Evolutionary conservation across 1,284 basidiomycete genomes (phyloP).

Genomic region (Spongispora temasekensis): DNA sequence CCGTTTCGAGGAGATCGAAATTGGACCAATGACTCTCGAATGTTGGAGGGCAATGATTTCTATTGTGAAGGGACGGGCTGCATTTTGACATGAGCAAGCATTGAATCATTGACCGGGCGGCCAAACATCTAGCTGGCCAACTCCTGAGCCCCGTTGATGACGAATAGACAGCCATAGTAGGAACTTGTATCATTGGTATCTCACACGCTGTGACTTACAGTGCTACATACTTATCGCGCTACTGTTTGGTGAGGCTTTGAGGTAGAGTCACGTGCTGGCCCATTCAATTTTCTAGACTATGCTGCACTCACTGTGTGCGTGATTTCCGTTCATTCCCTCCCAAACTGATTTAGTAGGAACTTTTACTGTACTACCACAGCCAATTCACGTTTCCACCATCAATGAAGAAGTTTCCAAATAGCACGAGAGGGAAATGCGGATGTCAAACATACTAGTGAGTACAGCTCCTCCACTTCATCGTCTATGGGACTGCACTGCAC

Average conservation of each 20-base stretch:
- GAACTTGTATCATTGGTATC: neutral
- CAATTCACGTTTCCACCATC: too few species aligned
- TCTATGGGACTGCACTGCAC: conserved; percentile 95
- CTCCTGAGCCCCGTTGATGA: neutral
- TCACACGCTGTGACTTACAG: neutral
- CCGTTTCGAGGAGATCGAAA: neutral
- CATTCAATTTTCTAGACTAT: neutral
- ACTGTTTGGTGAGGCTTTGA: too few species aligned
- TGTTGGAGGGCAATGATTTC: neutral
- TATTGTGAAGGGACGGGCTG: neutral
- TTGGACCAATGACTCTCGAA: neutral
- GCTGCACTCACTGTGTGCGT: neutral
- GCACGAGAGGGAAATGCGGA: conserved; percentile 95
- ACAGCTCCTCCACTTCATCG: too few species aligned
- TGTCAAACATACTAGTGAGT: conserved; percentile 99
- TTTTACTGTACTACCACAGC: too few species aligned
- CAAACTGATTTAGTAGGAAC: neutral
- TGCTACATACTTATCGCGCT: neutral
- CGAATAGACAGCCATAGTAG: neutral
- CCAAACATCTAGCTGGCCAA: neutral
- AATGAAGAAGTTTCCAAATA: too few species aligned
- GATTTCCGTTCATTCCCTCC: neutral
- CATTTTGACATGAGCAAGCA: neutral
- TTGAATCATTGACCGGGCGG: neutral
- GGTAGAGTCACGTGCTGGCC: neutral